Conservation (phyloP, 352 stramenopile species). For the Halophytophthora polymorphica region DNA sequence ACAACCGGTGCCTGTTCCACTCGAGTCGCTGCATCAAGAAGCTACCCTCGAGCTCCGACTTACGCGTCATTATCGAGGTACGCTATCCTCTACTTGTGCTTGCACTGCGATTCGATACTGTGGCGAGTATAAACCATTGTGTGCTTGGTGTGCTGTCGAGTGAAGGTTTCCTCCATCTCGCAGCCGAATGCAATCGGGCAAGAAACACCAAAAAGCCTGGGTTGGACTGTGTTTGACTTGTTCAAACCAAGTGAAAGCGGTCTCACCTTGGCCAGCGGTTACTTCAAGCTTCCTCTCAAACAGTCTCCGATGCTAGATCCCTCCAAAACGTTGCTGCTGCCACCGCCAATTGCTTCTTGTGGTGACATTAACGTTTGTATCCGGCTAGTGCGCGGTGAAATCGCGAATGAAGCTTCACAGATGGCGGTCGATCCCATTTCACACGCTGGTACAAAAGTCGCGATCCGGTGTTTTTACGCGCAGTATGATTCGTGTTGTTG, state of each 20-base stretch:
- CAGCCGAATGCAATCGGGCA: conserved; percentile 7
- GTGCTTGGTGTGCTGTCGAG: not conserved
- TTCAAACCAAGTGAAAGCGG: conserved; percentile 22
- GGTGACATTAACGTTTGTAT: conserved; percentile 29
- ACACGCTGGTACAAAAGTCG: conserved; percentile 19
- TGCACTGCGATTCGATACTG: not conserved
- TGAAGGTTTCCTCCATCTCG: conserved; percentile 22
- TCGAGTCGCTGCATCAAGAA: conserved; percentile 29
- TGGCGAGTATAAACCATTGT: not conserved
- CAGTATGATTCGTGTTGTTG: not conserved
- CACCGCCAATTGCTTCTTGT: conserved; percentile 7
- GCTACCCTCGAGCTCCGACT: conserved; percentile 19
- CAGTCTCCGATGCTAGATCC: conserved; percentile 40
- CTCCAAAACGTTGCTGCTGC: conserved; percentile 23
- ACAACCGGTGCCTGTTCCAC: conserved; percentile 31
- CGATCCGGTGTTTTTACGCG: too few relatives aligned
- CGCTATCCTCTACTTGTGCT: not conserved
- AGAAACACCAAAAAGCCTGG: conserved; percentile 22
- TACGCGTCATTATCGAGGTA: conserved; percentile 46
- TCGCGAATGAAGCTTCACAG: conserved; percentile 21
- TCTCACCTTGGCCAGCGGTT: conserved; percentile 18
- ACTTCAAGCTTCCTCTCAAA: conserved; percentile 40
- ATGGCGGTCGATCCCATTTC: conserved; percentile 35
- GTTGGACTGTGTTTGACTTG: conserved; percentile 38
- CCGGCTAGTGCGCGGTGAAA: conserved; percentile 29